phyloP scores from a whole-genome alignment of 495 filamentous ascomycete species.

The Podospora conica region DNA sequence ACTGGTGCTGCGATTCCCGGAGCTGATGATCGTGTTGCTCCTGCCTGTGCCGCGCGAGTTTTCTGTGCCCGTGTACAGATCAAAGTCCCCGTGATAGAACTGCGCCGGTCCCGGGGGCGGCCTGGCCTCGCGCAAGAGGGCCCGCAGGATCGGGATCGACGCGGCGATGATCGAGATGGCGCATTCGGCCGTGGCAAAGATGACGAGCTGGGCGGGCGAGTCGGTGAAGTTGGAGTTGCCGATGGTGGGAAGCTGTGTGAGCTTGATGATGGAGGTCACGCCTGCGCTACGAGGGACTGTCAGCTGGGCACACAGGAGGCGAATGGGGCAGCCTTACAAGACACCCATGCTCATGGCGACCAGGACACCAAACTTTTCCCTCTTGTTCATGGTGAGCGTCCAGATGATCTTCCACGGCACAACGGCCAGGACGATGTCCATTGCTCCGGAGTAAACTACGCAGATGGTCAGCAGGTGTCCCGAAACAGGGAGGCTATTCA shows the following conservation, averaged over 20 bases:
- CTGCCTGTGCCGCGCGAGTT: conserved; percentile 20
- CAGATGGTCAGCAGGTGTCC: background rate
- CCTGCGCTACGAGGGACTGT: conserved; percentile 18
- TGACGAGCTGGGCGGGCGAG: conserved; percentile 17
- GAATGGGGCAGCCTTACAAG: conserved; percentile 15
- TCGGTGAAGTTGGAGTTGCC: conserved; percentile 21
- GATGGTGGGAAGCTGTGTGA: conserved; percentile 26
- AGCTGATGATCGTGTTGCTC: conserved; percentile 21
- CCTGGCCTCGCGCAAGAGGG: conserved; percentile 23
- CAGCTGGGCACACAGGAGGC: background rate
- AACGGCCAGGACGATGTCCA: conserved; percentile 32
- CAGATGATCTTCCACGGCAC: conserved; percentile 36
- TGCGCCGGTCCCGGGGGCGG: conserved; percentile 20
- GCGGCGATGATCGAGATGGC: conserved; percentile 31
- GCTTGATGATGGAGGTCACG: conserved; percentile 24
- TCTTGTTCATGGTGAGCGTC: conserved; percentile 30
- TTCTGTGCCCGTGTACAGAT: conserved; percentile 17
- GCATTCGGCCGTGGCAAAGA: conserved; percentile 24
- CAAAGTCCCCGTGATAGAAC: conserved; percentile 21
- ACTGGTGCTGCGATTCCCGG: conserved; percentile 13
- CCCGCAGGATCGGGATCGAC: conserved; percentile 28
- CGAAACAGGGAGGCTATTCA: background rate
- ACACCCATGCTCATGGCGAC: conserved; percentile 37
- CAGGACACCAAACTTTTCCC: conserved; percentile 31
- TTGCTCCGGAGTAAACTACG: conserved; percentile 27